Evolutionary conservation across 73 alveolate genomes (phyloP).

Genomic region (Blepharisma stoltei): DNA sequence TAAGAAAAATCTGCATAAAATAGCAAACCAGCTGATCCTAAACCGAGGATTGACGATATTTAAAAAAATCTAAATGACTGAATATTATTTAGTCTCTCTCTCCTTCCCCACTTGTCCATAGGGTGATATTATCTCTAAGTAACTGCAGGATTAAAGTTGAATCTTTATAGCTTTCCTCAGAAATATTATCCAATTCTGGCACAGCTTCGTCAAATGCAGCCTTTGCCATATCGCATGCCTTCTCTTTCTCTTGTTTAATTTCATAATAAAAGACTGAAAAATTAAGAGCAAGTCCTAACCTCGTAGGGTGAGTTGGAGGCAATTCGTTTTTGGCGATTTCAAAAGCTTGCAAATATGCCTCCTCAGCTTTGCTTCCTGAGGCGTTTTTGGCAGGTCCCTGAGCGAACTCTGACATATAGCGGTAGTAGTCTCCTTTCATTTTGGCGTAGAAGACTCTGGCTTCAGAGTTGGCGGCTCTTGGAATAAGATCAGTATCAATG

Average conservation of each 20-base stretch:
- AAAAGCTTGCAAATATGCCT: conserved; percentile 87
- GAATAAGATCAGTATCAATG: conserved; percentile 61
- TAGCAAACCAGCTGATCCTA: too few relatives aligned
- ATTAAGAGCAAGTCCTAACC: conserved; percentile 84
- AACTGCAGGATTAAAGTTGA: conserved; percentile 75
- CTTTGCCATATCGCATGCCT: conserved; percentile 81
- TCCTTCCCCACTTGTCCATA: conserved; percentile 85
- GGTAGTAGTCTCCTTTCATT: conserved; percentile 94
- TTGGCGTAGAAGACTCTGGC: conserved; percentile 78
- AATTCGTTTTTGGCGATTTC: conserved; percentile 65
- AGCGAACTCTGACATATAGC: conserved; percentile 88
- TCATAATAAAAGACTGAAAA: conserved; percentile 89
- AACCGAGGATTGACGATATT: too few relatives aligned
- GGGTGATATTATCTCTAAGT: conserved; percentile 79
- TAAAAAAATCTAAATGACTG: background rate
- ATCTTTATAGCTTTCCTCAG: conserved; percentile 89
- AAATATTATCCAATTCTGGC: conserved; percentile 75
- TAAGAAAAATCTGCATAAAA: too few relatives aligned
- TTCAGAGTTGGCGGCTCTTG: conserved; percentile 66
- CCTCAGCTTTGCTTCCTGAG: conserved; percentile 71
- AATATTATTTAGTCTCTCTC: conserved; percentile 32
- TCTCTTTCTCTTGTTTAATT: conserved; percentile 62
- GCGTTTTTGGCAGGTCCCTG: conserved; percentile 71
- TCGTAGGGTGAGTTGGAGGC: conserved; percentile 85
- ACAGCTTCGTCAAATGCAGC: conserved; percentile 79